Evolutionary conservation across 2,329 filamentous ascomycete species (phyloP).

Genomic region (Sarocladiaceae sp.): DNA sequence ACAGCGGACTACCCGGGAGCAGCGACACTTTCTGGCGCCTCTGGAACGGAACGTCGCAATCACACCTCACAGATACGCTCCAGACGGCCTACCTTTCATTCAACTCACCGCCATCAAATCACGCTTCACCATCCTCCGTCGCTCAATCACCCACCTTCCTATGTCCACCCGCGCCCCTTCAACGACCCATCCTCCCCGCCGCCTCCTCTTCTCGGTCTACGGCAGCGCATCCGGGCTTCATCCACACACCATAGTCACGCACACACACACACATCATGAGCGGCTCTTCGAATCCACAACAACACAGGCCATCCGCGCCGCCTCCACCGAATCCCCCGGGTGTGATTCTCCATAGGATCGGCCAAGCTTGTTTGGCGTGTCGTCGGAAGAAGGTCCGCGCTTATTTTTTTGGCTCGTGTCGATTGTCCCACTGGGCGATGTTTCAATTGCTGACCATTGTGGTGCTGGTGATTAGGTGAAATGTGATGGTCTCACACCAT

Average conservation of each 20-base stretch:
- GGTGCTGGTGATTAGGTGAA: conserved; percentile 19
- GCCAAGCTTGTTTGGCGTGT: conserved; percentile 17
- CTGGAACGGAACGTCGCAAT: too few relatives aligned
- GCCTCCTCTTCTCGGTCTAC: background rate
- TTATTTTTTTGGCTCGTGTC: background rate
- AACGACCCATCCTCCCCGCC: background rate
- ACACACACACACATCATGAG: background rate
- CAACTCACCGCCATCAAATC: too few relatives aligned
- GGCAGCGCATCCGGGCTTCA: background rate
- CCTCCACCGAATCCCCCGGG: background rate
- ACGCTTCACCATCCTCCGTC: background rate
- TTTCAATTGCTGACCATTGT: too few relatives aligned
- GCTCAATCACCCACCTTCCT: background rate
- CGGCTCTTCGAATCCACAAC: background rate
- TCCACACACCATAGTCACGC: background rate
- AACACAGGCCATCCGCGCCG: background rate
- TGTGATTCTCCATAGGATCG: conserved; percentile 9
- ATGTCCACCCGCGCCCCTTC: too few relatives aligned
- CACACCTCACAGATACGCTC: too few relatives aligned
- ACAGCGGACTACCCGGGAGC: too few relatives aligned
- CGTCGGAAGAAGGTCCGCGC: conserved; percentile 16
- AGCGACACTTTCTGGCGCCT: too few relatives aligned
- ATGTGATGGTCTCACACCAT: conserved; percentile 21
- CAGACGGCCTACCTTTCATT: too few relatives aligned
- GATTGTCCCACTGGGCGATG: background rate